Evolutionary conservation across 192 early-diverging fungal genomes (phyloP).

Genomic region (Jimgerdemannia lactiflua): DNA sequence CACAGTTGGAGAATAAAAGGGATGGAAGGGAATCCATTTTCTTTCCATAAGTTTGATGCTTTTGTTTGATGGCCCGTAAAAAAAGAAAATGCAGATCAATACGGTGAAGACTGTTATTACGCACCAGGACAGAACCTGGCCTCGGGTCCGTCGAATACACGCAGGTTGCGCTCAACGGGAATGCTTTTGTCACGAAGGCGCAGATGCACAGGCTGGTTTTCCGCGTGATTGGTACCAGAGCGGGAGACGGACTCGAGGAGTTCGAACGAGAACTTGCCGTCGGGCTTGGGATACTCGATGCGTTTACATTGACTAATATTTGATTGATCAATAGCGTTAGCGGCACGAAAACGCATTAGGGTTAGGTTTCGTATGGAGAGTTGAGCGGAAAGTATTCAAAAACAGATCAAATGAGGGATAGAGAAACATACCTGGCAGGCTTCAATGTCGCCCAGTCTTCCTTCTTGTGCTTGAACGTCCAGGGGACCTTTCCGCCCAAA

Average conservation of each 20-base stretch:
- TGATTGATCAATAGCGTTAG: too few relatives aligned
- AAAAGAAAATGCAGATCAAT: constrained; percentile 1
- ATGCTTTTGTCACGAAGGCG: constrained; percentile 70
- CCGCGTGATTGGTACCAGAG: constrained; percentile 91
- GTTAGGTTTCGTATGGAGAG: too few relatives aligned
- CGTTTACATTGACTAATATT: constrained; percentile 56
- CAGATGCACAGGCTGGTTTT: constrained; percentile 95
- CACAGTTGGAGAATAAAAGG: constrained; percentile 11
- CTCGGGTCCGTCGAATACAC: constrained; percentile 92
- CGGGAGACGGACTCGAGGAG: constrained; percentile 90
- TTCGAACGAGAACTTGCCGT: constrained; percentile 94
- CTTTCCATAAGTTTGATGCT: too few relatives aligned
- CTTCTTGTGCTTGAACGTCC: constrained; percentile 86
- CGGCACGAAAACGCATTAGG: too few relatives aligned
- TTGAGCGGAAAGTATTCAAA: background rate
- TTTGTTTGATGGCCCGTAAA: background rate
- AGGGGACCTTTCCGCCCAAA: constrained; percentile 89
- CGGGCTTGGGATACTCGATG: constrained; percentile 97
- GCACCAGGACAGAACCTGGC: constrained; percentile 93
- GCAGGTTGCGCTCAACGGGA: constrained; percentile 80
- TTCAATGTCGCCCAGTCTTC: constrained; percentile 80
- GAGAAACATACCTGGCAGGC: constrained; percentile 49
- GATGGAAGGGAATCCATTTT: background rate
- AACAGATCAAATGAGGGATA: background rate
- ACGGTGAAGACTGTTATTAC: background rate